Conservation (phyloP, 148 eudicot genomes). For the Tetragonia tetragonoides region DNA sequence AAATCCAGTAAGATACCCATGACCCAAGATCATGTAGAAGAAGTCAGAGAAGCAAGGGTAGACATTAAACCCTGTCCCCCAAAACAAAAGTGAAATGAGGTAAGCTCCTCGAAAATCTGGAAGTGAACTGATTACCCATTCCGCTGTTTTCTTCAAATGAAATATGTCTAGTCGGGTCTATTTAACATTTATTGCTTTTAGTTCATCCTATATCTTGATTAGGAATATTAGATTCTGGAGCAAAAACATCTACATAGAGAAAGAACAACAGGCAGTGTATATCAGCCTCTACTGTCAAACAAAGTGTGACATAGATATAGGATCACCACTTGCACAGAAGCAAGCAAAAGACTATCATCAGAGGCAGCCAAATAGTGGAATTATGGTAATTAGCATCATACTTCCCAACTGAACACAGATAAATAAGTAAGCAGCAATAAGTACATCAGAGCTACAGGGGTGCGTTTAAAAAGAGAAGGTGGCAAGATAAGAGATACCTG, state of each 20-base stretch:
- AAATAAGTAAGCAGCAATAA: neutral
- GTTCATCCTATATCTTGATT: neutral
- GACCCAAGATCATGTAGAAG: neutral
- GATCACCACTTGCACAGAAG: neutral
- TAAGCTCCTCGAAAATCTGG: neutral
- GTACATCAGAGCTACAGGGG: neutral
- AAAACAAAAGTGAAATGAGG: neutral
- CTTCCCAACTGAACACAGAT: neutral
- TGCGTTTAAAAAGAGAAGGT: neutral
- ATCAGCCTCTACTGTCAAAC: too few species aligned
- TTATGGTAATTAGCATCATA: neutral
- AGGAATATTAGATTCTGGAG: neutral
- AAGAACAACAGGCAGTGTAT: neutral
- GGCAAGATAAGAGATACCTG: constrained; percentile 47
- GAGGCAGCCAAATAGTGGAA: neutral
- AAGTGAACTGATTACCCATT: neutral
- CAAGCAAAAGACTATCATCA: neutral
- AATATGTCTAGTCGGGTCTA: neutral
- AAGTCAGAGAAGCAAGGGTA: neutral
- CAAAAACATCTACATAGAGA: neutral
- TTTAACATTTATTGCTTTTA: neutral
- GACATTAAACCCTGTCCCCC: neutral
- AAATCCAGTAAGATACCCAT: neutral
- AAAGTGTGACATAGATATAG: neutral
- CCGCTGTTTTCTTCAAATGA: neutral